These are phyloP conservation scores for Colletotrichum somersetense DNA, from an alignment of 2,329 filamentous ascomycete genomes.

Conservation along the genomic window DNA sequence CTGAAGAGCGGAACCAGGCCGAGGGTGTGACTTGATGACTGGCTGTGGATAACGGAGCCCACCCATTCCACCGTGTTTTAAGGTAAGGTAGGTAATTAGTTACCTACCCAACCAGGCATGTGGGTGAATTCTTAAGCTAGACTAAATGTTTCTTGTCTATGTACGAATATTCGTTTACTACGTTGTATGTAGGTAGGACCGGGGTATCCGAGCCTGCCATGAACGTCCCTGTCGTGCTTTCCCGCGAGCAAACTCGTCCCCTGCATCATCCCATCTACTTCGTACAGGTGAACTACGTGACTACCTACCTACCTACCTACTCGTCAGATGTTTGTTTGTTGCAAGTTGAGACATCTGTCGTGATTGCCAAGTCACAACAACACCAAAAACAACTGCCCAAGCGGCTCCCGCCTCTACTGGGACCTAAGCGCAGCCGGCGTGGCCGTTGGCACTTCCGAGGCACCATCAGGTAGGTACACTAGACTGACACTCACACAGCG, in stretches of 20 bases:
- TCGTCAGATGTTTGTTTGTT: neutral
- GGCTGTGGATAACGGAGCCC: neutral
- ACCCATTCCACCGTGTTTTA: neutral
- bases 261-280: neutral
- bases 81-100: neutral
- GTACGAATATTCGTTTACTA: no score
- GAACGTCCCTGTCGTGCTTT: no score
- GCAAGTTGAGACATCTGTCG: neutral
- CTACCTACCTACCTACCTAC: no score
- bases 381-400: neutral
- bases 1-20: slow-evolving; percentile 7
- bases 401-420: neutral
- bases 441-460: neutral
- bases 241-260: neutral
- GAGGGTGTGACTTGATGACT: slow-evolving; percentile 10
- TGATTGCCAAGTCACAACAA: neutral
- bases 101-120: neutral
- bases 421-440: neutral
- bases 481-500: neutral
- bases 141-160: neutral
- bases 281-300: no score
- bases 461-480: neutral
- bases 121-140: slow-evolving; percentile 7
- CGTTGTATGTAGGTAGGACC: no score
- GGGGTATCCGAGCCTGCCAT: neutral